These are phyloP conservation scores for Tricholoma hemisulphureum DNA, from an alignment of 768 basidiomycete species.

Conservation along the genomic window DNA sequence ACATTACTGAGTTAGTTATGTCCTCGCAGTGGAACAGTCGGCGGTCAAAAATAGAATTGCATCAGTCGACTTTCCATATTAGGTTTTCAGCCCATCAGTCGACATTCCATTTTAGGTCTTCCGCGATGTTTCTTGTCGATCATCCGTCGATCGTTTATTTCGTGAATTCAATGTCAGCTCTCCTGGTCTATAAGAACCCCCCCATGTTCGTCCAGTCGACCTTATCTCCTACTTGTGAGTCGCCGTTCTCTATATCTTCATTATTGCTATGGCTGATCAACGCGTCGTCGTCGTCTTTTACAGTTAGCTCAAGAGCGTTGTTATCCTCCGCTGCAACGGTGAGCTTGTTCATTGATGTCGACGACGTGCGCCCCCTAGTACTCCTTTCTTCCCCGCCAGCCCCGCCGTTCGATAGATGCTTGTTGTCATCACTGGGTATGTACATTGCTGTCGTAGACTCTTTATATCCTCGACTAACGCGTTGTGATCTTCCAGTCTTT, in stretches of 20 bases:
- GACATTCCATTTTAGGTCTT: neutral
- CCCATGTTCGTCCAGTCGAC: neutral
- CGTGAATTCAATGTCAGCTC: neutral
- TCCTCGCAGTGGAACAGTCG: no score
- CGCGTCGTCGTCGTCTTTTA: neutral
- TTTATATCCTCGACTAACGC: no score
- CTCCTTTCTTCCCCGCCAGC: neutral
- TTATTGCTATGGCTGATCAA: no score
- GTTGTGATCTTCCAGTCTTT: neutral
- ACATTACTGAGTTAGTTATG: no score
- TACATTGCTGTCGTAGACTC: neutral
- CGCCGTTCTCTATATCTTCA: neutral
- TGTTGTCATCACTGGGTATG: neutral
- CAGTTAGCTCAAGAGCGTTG: no score
- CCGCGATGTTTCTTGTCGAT: no score
- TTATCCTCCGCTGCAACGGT: neutral
- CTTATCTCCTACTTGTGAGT: neutral
- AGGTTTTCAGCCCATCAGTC: no score
- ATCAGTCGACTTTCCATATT: no score
- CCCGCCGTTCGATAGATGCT: neutral
- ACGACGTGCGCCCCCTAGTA: neutral
- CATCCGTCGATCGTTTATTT: neutral
- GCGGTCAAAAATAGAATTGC: neutral
- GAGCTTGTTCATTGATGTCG: neutral
- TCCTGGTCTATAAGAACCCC: neutral